Base-by-base conservation (phyloP, 768 basidiomycete species). In the Mycena crocata region DNA sequence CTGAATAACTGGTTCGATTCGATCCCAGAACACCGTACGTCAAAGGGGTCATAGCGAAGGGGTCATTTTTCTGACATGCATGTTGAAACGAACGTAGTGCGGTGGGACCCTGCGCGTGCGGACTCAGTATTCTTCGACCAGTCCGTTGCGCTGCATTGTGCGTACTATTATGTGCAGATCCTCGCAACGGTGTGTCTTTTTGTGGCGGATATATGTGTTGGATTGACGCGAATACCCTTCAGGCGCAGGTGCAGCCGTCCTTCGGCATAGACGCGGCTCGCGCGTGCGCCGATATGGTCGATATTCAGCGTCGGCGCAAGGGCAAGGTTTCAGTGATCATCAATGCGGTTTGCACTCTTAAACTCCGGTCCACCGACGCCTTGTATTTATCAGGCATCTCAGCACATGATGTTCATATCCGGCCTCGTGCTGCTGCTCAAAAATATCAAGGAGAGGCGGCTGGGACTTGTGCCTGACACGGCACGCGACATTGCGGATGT, bases 281-380 rank as follows among this genome's bases (percentile, higher is more conserved):
- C 12, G 92, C 91, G 3, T 90, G 87, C 65, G 87, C 87, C 40
- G 90, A 90, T 73, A 85, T 95, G 28, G 76, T 93, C 34, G 92
- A 94, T 78, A 63, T 79, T 48, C 81, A 82, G 64, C 77, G 82
- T 14, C 58, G 76, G 71, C 60, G 76, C 78, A 19, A 74, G 75
- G 40, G 64, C 71, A 13, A 57, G 79, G 44, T 80, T 78, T 9
- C 64, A 79, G 45, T n/a, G 68, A 71, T n/a, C 56, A 81, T 48
- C 80, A 82, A 57, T 44, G 8, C n/a, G n/a, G n/a, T n/a, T n/a
- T n/a, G 32, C 9, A 73, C 63, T 54, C 32, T 13, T 48, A 28
- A 35, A 42, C 56, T 55, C 10, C 17, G 35, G 10, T 9, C 10
- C 35, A 37, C 35, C 35, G 17, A 17, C 35, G 32, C 24, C 31